Evolutionary conservation across 176 grass and related monocot species (phyloP), one percentile per base, ranked within the genome.

Genomic region (Triticum timopheevii): DNA sequence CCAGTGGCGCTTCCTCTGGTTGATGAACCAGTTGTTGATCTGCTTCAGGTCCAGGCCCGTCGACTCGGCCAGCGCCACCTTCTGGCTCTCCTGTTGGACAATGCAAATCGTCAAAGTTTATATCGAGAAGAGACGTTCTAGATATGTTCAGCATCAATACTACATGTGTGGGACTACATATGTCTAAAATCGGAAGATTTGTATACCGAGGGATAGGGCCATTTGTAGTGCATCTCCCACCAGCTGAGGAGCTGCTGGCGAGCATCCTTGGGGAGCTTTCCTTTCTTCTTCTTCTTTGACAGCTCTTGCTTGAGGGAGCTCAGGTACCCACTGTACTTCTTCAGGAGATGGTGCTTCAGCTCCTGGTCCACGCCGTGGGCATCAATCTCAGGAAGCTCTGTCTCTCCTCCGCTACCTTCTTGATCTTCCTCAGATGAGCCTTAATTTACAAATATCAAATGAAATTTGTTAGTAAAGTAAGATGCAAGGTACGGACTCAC

Each of bases 1-100:
- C 96, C 96, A 98, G 78, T 98, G 96, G n/a, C 96, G 93, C 68
- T 98, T 98, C 84, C 96, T 83, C 79, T 98, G 95, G 90, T 98
- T 98, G 83, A 95, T 98, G 86, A 95, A 98, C 95, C 95, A 98
- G 81, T 98, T 98, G 83, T 98, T 95, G 84, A 98, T 98, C 90
- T 98, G 96, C 86, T 98, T 98, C 89, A 94, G 83, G 52, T 98
- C 96, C 7, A 98, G 93, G 1, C 96, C 96, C 0, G 96, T 98
- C 0, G 96, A 94, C 73, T 98, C 91, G 0, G 93, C 93, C n/a
- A 95, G 80, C 1, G 90, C 90, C 69, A 90, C 84, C 88, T 98
- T 98, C 83, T 98, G 93, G 58, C 86, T 91, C 83, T 98, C 96
- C 96, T 98, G 90, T 73, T 78, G 36, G 5, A 80, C 13, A 4